A percentile compares a stretch with the other conserved stretches of the same genome.
Conservation (phyloP, 2,329 filamentous ascomycete species). For the Talaromyces albobiverticillius region DNA sequence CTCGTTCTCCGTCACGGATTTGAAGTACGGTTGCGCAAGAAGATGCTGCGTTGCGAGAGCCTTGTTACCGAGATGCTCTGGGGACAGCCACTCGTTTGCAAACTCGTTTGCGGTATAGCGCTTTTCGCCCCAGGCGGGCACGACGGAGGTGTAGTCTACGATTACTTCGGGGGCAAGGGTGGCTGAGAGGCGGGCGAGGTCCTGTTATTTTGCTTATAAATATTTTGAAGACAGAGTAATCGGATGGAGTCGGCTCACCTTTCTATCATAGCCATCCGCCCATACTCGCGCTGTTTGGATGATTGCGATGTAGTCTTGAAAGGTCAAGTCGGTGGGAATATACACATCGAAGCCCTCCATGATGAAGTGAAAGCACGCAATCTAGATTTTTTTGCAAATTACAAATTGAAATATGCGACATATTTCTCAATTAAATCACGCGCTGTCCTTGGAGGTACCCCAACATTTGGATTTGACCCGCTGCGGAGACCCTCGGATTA, state of each 20-base stretch:
- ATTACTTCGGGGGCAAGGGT: not conserved
- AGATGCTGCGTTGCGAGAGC: slow-evolving; percentile 23
- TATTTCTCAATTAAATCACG: no score
- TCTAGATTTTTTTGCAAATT: no score
- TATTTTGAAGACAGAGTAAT: not conserved
- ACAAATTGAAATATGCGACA: no score
- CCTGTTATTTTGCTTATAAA: not conserved
- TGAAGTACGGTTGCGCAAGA: slow-evolving; percentile 23
- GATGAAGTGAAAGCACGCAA: not conserved
- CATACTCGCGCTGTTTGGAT: slow-evolving; percentile 21
- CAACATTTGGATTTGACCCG: not conserved
- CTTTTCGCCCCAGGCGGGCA: not conserved
- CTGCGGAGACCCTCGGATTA: not conserved
- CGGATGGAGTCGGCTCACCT: slow-evolving; percentile 13
- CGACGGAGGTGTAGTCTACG: not conserved
- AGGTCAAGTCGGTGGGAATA: slow-evolving; percentile 21
- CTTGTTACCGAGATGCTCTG: not conserved
- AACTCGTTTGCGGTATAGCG: not conserved
- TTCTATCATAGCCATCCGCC: slow-evolving; percentile 25
- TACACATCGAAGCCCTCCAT: slow-evolving; percentile 17
- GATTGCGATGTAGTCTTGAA: slow-evolving; percentile 23
- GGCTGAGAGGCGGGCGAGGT: not conserved
- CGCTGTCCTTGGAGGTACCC: not conserved
- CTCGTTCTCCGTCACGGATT: slow-evolving; percentile 18
- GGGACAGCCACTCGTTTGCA: not conserved